Evolutionary conservation across 2,329 filamentous ascomycete species (phyloP).

Genomic region (Monosporascus sp.): DNA sequence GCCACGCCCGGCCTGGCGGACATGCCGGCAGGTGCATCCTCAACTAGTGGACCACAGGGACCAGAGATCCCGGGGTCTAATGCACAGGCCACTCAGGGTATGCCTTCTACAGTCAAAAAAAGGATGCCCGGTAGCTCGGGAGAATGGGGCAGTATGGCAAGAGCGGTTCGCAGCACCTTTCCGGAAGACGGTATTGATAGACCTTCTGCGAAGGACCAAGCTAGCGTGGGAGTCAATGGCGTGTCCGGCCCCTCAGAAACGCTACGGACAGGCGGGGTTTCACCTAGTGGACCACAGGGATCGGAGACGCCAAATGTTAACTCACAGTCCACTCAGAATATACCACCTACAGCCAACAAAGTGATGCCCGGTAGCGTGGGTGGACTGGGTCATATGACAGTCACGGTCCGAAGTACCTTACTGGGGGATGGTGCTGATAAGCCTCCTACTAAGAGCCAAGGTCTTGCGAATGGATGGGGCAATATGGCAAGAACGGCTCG

Average conservation of each 20-base stretch:
- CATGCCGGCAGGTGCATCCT: neutral
- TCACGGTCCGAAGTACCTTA: neutral
- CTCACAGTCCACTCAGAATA: too few relatives aligned
- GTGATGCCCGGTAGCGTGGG: too few relatives aligned
- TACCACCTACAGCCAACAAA: too few relatives aligned
- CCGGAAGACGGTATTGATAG: neutral
- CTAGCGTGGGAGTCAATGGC: too few relatives aligned
- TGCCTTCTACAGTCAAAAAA: neutral
- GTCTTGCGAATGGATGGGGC: neutral
- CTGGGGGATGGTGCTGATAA: neutral
- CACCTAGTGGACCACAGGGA: neutral
- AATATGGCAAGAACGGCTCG: neutral
- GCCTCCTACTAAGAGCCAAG: neutral
- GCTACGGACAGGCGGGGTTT: neutral
- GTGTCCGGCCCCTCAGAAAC: too few relatives aligned
- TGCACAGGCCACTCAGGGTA: neutral
- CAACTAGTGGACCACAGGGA: neutral
- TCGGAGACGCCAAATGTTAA: too few relatives aligned
- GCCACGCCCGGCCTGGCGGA: too few relatives aligned
- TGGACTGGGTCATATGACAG: neutral
- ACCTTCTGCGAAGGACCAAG: neutral
- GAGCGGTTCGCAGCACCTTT: neutral
- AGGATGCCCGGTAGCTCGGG: neutral
- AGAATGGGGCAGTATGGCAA: constrained; percentile 1
- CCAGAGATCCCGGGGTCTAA: neutral